phyloP scores from a whole-genome alignment of 1,284 basidiomycete species.

The Ceratobasidium theobromae region DNA sequence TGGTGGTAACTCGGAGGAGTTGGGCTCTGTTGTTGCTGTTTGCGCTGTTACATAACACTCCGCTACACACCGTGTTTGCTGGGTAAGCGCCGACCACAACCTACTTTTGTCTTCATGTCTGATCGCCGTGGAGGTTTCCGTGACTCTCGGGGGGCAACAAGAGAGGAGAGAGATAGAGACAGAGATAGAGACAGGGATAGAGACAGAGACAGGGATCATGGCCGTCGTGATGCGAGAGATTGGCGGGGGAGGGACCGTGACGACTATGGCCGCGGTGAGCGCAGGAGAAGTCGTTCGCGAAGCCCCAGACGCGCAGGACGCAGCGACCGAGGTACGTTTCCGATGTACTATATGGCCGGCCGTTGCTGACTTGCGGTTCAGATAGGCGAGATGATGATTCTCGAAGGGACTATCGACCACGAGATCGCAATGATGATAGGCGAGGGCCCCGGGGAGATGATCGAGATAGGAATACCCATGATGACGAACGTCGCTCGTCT shows the following conservation, averaged over 20 bases:
- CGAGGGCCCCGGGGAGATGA: constrained; percentile 43
- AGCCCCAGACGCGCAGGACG: constrained; percentile 27
- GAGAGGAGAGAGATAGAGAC: constrained; percentile 45
- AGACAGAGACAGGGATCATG: constrained; percentile 40
- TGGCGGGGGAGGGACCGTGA: constrained; percentile 34
- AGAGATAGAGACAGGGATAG: constrained; percentile 44
- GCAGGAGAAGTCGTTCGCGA: constrained; percentile 37
- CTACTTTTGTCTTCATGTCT: constrained; percentile 8
- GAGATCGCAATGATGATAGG: constrained; percentile 31
- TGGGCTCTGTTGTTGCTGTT: constrained; percentile 1
- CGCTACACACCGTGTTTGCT: neutral
- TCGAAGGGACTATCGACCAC: constrained; percentile 19
- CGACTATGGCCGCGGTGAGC: constrained; percentile 39
- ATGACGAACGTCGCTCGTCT: constrained; percentile 31
- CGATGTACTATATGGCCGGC: neutral
- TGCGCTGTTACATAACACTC: constrained; percentile 12
- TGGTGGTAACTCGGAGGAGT: constrained; percentile 10
- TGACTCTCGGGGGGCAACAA: constrained; percentile 9
- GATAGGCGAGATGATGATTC: constrained; percentile 33
- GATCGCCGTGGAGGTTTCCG: constrained; percentile 27
- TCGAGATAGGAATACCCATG: constrained; percentile 37
- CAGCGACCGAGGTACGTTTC: constrained; percentile 3
- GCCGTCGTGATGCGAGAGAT: constrained; percentile 34
- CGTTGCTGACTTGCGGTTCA: constrained; percentile 27
- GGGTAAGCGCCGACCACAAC: neutral